Conservation (phyloP, 2,329 filamentous ascomycete genomes). For the Ophiostoma quercus region DNA sequence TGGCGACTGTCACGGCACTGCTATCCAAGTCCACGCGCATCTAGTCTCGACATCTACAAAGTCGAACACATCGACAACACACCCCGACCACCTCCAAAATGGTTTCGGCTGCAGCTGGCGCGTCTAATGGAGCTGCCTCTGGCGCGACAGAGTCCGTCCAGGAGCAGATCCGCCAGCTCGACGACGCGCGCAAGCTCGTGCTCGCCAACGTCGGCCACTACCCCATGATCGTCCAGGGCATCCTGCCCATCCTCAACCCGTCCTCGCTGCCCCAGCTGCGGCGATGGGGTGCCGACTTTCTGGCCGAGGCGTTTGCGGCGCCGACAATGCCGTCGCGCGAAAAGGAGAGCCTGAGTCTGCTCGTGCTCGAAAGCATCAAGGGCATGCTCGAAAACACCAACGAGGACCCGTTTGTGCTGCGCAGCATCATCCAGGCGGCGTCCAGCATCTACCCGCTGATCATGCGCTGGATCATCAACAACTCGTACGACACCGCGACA, state of each 20-base stretch:
- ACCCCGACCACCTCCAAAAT: background rate
- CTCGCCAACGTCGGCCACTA: conserved; percentile 84
- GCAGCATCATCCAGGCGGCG: conserved; percentile 79
- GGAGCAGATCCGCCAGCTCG: conserved; percentile 80
- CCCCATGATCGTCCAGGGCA: conserved; percentile 82
- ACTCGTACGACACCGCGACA: conserved; percentile 70
- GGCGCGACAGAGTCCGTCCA: conserved; percentile 44
- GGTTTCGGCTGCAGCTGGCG: conserved; percentile 15
- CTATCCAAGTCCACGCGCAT: background rate
- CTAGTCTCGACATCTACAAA: background rate
- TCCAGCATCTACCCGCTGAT: conserved; percentile 91
- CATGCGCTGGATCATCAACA: conserved; percentile 86
- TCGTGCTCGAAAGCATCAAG: conserved; percentile 72
- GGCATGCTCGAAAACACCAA: conserved; percentile 64
- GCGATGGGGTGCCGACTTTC: conserved; percentile 93
- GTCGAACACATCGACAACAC: background rate
- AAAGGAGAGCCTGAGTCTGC: conserved; percentile 74
- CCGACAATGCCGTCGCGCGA: conserved; percentile 71
- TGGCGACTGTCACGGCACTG: background rate
- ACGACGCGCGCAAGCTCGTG: conserved; percentile 84
- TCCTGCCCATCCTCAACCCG: conserved; percentile 83
- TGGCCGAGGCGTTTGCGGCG: conserved; percentile 92
- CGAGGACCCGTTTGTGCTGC: conserved; percentile 74
- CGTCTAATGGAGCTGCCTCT: background rate
- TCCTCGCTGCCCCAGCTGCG: conserved; percentile 72